Base-by-base conservation (phyloP, 495 filamentous ascomycete species). In the Penicillium cinerascens region DNA sequence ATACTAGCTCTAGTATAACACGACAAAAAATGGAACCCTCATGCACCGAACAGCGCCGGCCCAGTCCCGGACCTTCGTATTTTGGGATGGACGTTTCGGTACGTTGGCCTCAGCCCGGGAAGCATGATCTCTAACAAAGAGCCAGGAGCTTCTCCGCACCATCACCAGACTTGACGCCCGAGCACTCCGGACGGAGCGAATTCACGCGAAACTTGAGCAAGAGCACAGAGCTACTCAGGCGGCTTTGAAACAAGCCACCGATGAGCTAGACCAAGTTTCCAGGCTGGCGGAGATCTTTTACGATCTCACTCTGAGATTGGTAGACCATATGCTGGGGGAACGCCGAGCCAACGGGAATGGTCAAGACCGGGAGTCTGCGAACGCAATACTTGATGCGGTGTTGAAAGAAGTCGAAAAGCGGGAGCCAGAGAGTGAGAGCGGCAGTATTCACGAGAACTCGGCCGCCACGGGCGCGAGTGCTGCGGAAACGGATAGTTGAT, bases 251-350 rank as follows among this genome's bases (percentile, higher is more conserved):
- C 2, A 46, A 22, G 44, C 27, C 0, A 46, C 8, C 6, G 11
- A 46, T 17, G 44, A 46, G 16, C 16, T 36, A 3, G 44, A 20
- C n/a, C 17, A 46, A 35, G 9, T 46, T 21, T 46, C 44, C 17
- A 46, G 27, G 17, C 17, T 46, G 35, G 44, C 44, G 27, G 44
- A 46, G 29, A 46, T 46, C 17, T 46, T 46, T 20, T 46, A 20
- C 21, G 17, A 46, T 15, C 44, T 46, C 15, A 46, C 26, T 13
- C 27, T 35, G 17, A 46, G 20, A 20, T 8, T 46, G 7, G 27
- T 46, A 20, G 44, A 46, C 35, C 16, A 46, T 36, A 35, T 0
- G 17, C 17, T 46, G 11, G 35, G 35, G 44, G 27, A 33, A 18
- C 16, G 27, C 6, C 3, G 25, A 18, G 15, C 44, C 6, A 46